Percentiles rank a stretch among this genome's conserved stretches.
Conservation (phyloP, 768 basidiomycete genomes). For the Amanita molliuscula region DNA sequence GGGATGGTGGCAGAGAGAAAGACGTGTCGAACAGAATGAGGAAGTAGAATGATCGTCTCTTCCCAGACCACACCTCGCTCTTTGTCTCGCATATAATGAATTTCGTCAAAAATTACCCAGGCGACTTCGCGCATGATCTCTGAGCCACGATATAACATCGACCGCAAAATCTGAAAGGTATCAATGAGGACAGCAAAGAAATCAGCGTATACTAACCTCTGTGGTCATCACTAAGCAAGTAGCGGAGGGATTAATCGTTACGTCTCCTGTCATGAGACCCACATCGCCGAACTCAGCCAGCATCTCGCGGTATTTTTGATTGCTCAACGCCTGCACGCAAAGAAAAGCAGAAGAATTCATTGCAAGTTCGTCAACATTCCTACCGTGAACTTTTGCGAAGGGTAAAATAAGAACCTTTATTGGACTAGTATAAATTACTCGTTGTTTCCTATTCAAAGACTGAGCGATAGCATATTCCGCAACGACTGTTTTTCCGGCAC, state of each 20-base stretch:
- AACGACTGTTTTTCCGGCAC: slow-evolving; percentile 98
- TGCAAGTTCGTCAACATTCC: neutral
- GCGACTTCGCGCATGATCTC: slow-evolving; percentile 99
- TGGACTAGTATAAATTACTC: slow-evolving; percentile 98
- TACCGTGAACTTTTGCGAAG: neutral
- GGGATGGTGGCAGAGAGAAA: slow-evolving; percentile 99
- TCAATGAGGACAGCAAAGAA: neutral
- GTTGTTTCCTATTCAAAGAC: slow-evolving; percentile 85
- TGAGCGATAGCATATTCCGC: slow-evolving; percentile 99
- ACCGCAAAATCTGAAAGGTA: slow-evolving; percentile 74
- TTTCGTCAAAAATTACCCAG: slow-evolving; percentile 99
- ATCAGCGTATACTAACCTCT: slow-evolving; percentile 46
- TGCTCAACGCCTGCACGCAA: slow-evolving; percentile 75
- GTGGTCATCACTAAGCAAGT: slow-evolving; percentile 99
- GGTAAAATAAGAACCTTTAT: slow-evolving; percentile 65
- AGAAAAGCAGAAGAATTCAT: slow-evolving; percentile 8
- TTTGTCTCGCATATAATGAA: slow-evolving; percentile 99
- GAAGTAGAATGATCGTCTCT: slow-evolving; percentile 95
- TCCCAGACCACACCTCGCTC: slow-evolving; percentile 99
- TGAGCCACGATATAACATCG: slow-evolving; percentile 97
- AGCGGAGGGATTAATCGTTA: slow-evolving; percentile 95
- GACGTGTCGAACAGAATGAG: slow-evolving; percentile 93
- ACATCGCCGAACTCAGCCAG: slow-evolving; percentile 95
- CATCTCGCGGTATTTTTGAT: slow-evolving; percentile 99
- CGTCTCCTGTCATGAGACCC: slow-evolving; percentile 98